phyloP scores from a whole-genome alignment of 2,329 filamentous ascomycete species.

The Trichophyton simii region DNA sequence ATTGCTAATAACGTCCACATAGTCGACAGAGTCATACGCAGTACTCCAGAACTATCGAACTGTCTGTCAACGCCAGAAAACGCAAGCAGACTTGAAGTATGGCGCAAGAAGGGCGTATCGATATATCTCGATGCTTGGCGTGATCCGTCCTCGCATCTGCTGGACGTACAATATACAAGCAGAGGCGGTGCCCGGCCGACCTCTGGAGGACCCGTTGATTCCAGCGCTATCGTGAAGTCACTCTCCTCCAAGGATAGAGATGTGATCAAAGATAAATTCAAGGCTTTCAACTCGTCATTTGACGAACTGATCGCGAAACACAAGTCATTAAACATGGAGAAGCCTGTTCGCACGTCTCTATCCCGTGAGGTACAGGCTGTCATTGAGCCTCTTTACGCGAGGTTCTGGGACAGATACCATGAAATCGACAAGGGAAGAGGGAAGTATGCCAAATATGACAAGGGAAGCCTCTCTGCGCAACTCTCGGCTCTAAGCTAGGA shows the following conservation, averaged over 20 bases:
- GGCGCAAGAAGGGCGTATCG: conserved; percentile 74
- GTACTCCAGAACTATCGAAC: conserved; percentile 58
- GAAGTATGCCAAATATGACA: conserved; percentile 97
- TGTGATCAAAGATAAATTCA: conserved; percentile 90
- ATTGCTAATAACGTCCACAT: conserved; percentile 77
- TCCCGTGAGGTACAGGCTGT: conserved; percentile 77
- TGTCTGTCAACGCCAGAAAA: conserved; percentile 53
- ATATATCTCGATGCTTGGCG: conserved; percentile 80
- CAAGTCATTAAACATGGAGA: conserved; percentile 77
- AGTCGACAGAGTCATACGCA: conserved; percentile 69
- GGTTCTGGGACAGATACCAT: conserved; percentile 95
- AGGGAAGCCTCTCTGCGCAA: conserved; percentile 58
- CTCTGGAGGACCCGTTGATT: conserved; percentile 56
- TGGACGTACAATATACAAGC: conserved; percentile 87
- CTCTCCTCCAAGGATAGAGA: conserved; percentile 87
- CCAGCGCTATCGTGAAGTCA: conserved; percentile 68
- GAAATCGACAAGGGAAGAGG: conserved; percentile 96
- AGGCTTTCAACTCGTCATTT: conserved; percentile 77
- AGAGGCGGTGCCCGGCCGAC: conserved; percentile 54
- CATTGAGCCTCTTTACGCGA: conserved; percentile 83
- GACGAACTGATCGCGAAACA: conserved; percentile 78
- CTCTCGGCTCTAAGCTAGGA: conserved; percentile 27
- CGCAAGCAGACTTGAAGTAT: conserved; percentile 58
- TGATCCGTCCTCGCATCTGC: conserved; percentile 69
- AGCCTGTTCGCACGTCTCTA: conserved; percentile 69